Evolutionary conservation across 2,329 filamentous ascomycete species (phyloP).

Genomic region (Fusarium keratoplasticum): DNA sequence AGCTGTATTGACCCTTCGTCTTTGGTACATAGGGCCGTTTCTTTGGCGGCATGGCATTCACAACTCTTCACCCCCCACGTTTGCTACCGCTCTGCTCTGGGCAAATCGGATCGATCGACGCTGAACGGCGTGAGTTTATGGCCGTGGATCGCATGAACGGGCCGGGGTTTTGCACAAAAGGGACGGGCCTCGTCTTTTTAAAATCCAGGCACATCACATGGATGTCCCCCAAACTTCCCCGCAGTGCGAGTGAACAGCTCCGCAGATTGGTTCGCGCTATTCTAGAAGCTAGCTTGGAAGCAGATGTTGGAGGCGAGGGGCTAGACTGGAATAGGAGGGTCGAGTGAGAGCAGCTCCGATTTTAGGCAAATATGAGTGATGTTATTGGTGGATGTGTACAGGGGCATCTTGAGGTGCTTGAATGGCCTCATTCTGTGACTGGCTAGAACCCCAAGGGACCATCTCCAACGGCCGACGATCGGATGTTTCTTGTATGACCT

Average conservation of each 20-base stretch:
- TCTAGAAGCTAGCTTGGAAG: not conserved
- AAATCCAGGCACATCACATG: conserved; percentile 24
- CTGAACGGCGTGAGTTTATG: not conserved
- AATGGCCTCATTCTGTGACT: conserved; percentile 4
- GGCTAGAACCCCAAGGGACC: not conserved
- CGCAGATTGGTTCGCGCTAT: not conserved
- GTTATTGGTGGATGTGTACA: not conserved
- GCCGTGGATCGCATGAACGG: not conserved
- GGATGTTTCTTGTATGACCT: not conserved
- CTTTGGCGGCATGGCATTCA: conserved; percentile 37
- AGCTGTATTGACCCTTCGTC: conserved; percentile 31
- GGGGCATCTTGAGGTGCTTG: not conserved
- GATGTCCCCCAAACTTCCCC: not conserved
- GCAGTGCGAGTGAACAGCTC: not conserved
- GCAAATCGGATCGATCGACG: conserved; percentile 24
- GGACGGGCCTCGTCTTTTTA: not conserved
- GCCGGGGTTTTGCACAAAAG: not conserved
- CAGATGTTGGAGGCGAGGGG: not conserved
- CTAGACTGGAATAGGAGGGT: conserved; percentile 12
- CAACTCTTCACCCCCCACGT: not conserved
- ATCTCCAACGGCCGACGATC: conserved; percentile 2
- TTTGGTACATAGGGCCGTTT: conserved; percentile 43
- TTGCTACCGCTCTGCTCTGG: not conserved
- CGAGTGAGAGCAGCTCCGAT: conserved; percentile 20
- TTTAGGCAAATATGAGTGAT: not conserved